Evolutionary conservation across 805 yeast species (phyloP), one percentile per base, ranked within the genome.

Genomic region (Hemisphaericaspora nanyangensis): DNA sequence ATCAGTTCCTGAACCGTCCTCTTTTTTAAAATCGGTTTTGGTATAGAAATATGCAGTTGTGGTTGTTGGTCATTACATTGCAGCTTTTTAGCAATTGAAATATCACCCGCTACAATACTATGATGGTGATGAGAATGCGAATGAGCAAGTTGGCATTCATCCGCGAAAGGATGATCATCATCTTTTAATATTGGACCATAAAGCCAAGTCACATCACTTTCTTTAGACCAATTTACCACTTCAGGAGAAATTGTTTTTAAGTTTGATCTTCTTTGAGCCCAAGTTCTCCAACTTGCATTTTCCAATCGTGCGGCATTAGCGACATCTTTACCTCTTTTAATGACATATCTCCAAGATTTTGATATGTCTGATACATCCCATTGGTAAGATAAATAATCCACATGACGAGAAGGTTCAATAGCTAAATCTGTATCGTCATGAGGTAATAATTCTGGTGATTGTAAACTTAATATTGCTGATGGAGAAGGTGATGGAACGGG

Each of bases 331-430:
- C 95, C 76, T 50, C 85, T 80, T 45, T 79, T 64, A 31, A 88
- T 89, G 41, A 93, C 84, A 58, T 93, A 93, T 49, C 96, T 74
- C 99, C 99, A 93, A 22, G 96, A 87, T 46, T 86, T 86, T 10
- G 95, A 86, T 22, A 93, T 86, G 57, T 93, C 99, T 5, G 80
- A 67, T 48, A 90, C 98, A 51, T 88, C 87, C 99, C 99, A 93
- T 58, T 93, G 75, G 58, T 93, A 96, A 4, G 96, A 85, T 37
- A 93, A 71, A 61, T 93, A 93, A 65, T 93, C 99, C 7, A 93
- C 99, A 56, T 90, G 97, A 39, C 82, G 76, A 36, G 85, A 77
- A 4, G 98, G 96, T 53, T 85, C 93, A 49, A 79, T 77, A 37
- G 76, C 76, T 27, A 90, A 70, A 54, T 84, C 95, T 24, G 79